phyloP scores from a whole-genome alignment of 208 protist genomes.

The Acanthamoeba lenticulata region DNA sequence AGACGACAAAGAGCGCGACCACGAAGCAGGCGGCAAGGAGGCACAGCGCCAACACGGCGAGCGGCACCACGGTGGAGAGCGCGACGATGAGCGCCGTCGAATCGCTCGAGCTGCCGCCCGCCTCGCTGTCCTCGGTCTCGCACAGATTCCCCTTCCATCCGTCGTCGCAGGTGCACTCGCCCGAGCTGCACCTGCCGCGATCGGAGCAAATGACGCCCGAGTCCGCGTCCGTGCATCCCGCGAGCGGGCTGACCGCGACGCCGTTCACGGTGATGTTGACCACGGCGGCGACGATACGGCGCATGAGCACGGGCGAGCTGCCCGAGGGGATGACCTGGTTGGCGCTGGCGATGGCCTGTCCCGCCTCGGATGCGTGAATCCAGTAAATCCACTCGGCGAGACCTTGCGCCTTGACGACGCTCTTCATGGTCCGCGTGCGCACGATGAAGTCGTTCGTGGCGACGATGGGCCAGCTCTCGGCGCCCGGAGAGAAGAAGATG shows the following conservation, averaged over 20 bases:
- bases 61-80: neutral
- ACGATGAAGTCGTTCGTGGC: neutral
- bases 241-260: neutral
- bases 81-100: neutral
- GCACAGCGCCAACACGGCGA: neutral
- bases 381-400: constrained; percentile 5
- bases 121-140: neutral
- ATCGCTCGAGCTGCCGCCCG: neutral
- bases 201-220: neutral
- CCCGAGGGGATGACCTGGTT: neutral
- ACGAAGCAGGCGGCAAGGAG: neutral
- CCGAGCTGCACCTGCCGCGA: neutral
- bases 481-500: neutral
- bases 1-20: neutral
- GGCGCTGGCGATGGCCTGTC: neutral
- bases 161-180: neutral
- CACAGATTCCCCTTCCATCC: neutral
- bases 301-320: neutral
- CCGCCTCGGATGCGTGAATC: neutral
- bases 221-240: neutral
- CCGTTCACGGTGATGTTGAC: neutral
- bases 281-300: neutral
- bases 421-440: neutral
- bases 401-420: neutral
- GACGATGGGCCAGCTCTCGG: neutral